phyloP scores from a whole-genome alignment of 345 rosid genomes.

The Ailanthus altissimus region DNA sequence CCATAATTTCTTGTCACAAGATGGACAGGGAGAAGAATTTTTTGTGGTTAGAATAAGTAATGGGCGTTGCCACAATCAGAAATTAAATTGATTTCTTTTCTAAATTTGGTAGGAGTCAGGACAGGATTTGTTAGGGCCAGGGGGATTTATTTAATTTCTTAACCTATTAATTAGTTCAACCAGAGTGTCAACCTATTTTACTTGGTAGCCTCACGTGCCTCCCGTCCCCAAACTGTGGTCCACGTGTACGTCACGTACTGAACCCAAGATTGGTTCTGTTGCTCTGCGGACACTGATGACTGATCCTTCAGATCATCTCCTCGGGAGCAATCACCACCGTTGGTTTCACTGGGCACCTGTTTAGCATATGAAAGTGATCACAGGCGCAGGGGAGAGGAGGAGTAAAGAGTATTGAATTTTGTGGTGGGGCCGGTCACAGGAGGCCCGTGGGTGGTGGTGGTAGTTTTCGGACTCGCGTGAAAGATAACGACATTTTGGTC shows the following conservation, averaged over 20 bases:
- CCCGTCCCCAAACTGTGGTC: slow-evolving; percentile 2
- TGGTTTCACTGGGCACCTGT: too few species aligned
- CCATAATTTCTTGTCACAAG: too few species aligned
- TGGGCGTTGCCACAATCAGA: too few species aligned
- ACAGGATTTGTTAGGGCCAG: too few species aligned
- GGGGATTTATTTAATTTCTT: too few species aligned
- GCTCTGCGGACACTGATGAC: neutral
- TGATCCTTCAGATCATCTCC: neutral
- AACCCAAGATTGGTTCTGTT: neutral
- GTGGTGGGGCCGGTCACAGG: slow-evolving; percentile 6
- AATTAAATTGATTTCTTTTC: too few species aligned
- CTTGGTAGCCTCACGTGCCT: slow-evolving; percentile 11
- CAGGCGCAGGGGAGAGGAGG: too few species aligned
- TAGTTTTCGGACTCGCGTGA: slow-evolving; percentile 20
- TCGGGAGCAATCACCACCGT: slow-evolving; percentile 7
- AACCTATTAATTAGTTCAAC: too few species aligned
- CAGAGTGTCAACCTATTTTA: too few species aligned
- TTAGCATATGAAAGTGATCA: neutral
- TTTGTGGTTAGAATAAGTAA: too few species aligned
- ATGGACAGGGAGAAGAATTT: too few species aligned
- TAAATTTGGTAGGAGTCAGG: too few species aligned
- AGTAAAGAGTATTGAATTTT: neutral
- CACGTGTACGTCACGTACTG: slow-evolving; percentile 15
- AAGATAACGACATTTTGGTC: neutral
- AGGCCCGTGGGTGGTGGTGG: slow-evolving; percentile 5